Percentiles rank a stretch among this genome's conserved stretches.
Conservation (phyloP, 805 yeast species). For the Yamadazyma sp. region DNA sequence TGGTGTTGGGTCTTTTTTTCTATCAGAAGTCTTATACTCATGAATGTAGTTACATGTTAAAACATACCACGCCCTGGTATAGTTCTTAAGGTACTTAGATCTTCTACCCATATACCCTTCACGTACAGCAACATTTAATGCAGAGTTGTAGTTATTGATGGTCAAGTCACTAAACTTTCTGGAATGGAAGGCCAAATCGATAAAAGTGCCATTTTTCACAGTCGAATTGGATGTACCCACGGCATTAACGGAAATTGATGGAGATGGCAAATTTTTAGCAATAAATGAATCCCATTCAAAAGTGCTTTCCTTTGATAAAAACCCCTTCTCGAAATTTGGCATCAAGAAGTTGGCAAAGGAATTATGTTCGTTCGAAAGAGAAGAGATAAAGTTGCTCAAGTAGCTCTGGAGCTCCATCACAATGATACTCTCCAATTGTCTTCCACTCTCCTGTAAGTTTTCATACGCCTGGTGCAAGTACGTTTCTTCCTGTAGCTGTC, state of each 20-base stretch:
- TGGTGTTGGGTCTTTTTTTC: constrained; percentile 78
- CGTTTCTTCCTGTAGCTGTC: constrained; percentile 80
- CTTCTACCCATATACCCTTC: constrained; percentile 85
- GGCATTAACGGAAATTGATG: constrained; percentile 26
- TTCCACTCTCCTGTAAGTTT: constrained; percentile 84
- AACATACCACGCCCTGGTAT: constrained; percentile 87
- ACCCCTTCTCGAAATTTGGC: constrained; percentile 53
- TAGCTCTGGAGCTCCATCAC: constrained; percentile 85
- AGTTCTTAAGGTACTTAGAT: constrained; percentile 89
- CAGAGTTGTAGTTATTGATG: constrained; percentile 69
- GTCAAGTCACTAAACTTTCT: constrained; percentile 48
- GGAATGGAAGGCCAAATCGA: constrained; percentile 39
- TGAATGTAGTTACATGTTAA: constrained; percentile 85
- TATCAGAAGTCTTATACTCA: constrained; percentile 82
- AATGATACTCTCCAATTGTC: constrained; percentile 82
- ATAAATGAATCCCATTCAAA: constrained; percentile 90
- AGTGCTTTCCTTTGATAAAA: constrained; percentile 72
- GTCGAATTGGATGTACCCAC: constrained; percentile 26
- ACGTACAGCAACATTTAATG: constrained; percentile 61
- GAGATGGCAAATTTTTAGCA: constrained; percentile 54
- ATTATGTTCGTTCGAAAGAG: constrained; percentile 72
- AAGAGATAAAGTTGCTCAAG: constrained; percentile 65
- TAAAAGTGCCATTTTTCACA: constrained; percentile 36
- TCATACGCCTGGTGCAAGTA: constrained; percentile 84
- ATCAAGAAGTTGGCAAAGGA: constrained; percentile 64